phyloP scores from a whole-genome alignment of 441 rosid species.

The Adansonia grandidieri region DNA sequence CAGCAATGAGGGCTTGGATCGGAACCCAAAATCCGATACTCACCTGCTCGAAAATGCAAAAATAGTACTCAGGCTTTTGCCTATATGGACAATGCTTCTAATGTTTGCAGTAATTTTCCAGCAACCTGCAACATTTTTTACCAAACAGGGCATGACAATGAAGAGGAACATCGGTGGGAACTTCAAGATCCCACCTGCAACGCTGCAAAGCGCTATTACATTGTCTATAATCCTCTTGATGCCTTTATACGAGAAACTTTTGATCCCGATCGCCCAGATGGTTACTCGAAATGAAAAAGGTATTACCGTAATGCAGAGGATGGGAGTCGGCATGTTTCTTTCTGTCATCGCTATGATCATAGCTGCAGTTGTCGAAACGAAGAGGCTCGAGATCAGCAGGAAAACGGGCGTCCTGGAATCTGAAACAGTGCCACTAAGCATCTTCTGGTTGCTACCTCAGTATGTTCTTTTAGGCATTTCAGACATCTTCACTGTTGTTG shows the following conservation, averaged over 20 bases:
- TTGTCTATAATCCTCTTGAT: slow-evolving; percentile 79
- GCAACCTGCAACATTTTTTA: slow-evolving; percentile 86
- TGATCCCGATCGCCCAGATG: slow-evolving; percentile 57
- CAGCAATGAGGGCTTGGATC: slow-evolving; percentile 28
- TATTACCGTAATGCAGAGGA: slow-evolving; percentile 70
- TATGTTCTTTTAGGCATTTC: slow-evolving; percentile 80
- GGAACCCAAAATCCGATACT: slow-evolving; percentile 30
- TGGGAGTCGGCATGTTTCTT: slow-evolving; percentile 89
- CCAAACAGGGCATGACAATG: slow-evolving; percentile 96
- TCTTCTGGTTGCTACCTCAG: slow-evolving; percentile 85
- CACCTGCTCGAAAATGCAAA: slow-evolving; percentile 46
- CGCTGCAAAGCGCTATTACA: slow-evolving; percentile 85
- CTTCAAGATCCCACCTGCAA: slow-evolving; percentile 92
- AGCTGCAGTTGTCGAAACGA: slow-evolving; percentile 76
- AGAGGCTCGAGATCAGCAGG: slow-evolving; percentile 54
- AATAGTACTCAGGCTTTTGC: slow-evolving; percentile 61
- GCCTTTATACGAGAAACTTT: slow-evolving; percentile 71
- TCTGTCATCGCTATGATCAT: slow-evolving; percentile 78
- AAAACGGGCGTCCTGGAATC: slow-evolving; percentile 29
- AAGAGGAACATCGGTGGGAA: slow-evolving; percentile 60
- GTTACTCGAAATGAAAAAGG: slow-evolving; percentile 57
- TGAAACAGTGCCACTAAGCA: slow-evolving; percentile 54
- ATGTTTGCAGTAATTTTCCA: slow-evolving; percentile 89
- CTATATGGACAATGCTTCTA: slow-evolving; percentile 89
- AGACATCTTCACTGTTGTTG: slow-evolving; percentile 90